These are phyloP conservation scores for Kalaharituber pfeilii DNA, from an alignment of 2,329 filamentous ascomycete species.

Conservation along the genomic window DNA sequence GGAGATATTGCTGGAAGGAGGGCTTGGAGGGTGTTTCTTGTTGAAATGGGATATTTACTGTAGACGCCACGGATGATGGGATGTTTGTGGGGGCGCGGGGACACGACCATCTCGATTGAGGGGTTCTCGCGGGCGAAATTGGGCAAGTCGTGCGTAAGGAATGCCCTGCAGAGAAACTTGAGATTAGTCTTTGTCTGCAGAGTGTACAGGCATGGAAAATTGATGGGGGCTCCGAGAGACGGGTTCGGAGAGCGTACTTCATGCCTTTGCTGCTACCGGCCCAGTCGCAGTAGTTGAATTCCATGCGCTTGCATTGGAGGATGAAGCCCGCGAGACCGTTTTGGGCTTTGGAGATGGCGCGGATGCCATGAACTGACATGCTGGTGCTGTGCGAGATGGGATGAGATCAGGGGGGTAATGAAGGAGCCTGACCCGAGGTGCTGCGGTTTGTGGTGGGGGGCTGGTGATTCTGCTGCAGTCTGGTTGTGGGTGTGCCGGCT, in stretches of 20 bases:
- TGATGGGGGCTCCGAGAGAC: too few relatives aligned
- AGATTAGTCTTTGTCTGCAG: neutral
- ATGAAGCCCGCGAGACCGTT: slow-evolving; percentile 96
- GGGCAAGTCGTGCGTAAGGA: slow-evolving; percentile 60
- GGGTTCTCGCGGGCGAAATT: slow-evolving; percentile 68
- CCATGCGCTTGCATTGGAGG: slow-evolving; percentile 86
- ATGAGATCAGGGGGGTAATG: neutral
- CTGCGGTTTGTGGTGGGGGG: neutral
- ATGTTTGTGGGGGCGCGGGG: slow-evolving; percentile 75
- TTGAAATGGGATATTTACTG: slow-evolving; percentile 28
- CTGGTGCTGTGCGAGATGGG: neutral
- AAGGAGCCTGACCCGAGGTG: neutral
- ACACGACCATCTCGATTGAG: slow-evolving; percentile 78
- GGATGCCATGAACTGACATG: slow-evolving; percentile 12
- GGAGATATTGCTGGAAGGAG: neutral
- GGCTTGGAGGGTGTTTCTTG: too few relatives aligned
- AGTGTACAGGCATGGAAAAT: slow-evolving; percentile 4
- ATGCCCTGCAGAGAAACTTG: slow-evolving; percentile 39
- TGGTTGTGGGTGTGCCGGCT: neutral
- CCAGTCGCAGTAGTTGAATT: slow-evolving; percentile 96
- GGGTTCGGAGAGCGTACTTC: slow-evolving; percentile 52
- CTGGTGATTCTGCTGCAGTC: too few relatives aligned
- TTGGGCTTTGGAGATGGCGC: slow-evolving; percentile 33
- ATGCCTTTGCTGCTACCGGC: slow-evolving; percentile 85
- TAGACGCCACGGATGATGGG: slow-evolving; percentile 79